Base-by-base conservation (phyloP, 129 eudicot genomes). In the Heracleum sosnowskyi region DNA sequence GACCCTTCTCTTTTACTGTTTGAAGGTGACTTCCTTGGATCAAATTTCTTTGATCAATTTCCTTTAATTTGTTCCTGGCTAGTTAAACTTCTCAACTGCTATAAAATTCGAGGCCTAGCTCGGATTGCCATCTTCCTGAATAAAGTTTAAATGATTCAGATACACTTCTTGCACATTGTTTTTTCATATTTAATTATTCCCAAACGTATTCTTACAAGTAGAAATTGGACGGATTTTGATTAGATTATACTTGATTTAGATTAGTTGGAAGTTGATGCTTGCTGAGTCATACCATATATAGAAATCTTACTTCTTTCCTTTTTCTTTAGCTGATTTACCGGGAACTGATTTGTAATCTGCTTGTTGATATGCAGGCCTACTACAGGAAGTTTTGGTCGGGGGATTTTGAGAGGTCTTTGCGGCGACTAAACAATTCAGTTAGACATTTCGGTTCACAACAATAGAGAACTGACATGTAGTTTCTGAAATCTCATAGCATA, bases 11-110 rank as follows among this genome's bases (percentile, higher is more conserved):
- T 78, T 85, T 76, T 62, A 70, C 75, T 76, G 35, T 69, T 83
- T 84, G 62, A 85, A 91, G 97, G 97, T 91, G 81, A 80, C 89
- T 81, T 46, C 66, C 45, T 45, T 34, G 18, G 17, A 39, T 29
- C 28, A 16, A 74, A 12, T 77, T 16, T 62, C 26, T 77, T 60
- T 40, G 39, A 0, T 33, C 4, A n/a, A 15, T 22, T 45, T 31
- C 15, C 2, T 74, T 74, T 45, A 28, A 44, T 17, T 44, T 55
- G 10, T n/a, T 74, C 20, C 20, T 34, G 2, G 39, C 26, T 36
- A 4, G 0, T 70, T 37, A 35, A 70, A 70, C 29, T 70, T 37
- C 75, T 22, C 10, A 28, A 45, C 36, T 33, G 20, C 35, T 74
- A 46, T 17, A 74, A 46, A 17, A 22, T 18, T 12, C n/a, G 51